These are phyloP conservation scores for Wallacemonas rigidus DNA, from an alignment of 208 protist species.

Conservation along the genomic window DNA sequence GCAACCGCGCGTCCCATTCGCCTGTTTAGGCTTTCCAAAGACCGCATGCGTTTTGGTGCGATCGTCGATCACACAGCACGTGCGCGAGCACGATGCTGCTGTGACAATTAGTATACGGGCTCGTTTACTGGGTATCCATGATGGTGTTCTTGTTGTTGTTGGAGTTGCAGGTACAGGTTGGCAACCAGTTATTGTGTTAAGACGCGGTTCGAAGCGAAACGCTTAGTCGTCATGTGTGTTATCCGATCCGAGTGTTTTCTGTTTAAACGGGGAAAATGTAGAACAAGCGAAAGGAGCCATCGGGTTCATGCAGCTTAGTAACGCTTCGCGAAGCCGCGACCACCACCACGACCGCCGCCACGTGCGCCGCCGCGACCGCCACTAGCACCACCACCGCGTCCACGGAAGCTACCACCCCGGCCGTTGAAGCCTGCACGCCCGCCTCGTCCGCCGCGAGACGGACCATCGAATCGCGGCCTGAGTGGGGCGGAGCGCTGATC, in stretches of 20 bases:
- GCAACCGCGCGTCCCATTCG: no score
- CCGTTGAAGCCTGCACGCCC: conserved; percentile 3
- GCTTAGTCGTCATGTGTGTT: neutral
- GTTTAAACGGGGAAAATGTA: conserved; percentile 2
- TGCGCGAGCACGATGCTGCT: no score
- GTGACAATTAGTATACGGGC: no score
- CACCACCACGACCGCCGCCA: conserved; percentile 19
- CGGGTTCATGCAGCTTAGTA: conserved; percentile 18
- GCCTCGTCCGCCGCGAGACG: neutral
- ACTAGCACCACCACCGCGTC: conserved; percentile 20
- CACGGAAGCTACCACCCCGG: conserved; percentile 15
- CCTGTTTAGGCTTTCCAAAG: no score
- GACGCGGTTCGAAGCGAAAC: neutral
- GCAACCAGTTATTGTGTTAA: conserved; percentile 5
- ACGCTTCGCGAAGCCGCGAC: conserved; percentile 22
- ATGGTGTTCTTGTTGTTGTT: neutral
- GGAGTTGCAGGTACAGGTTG: neutral
- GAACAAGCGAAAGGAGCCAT: no score
- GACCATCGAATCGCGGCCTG: neutral
- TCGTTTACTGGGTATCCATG: no score
- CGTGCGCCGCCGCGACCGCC: conserved; percentile 19
- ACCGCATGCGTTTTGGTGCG: no score
- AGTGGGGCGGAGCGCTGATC: conserved; percentile 38
- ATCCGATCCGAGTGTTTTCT: neutral
- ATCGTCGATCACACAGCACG: no score